These are phyloP conservation scores for Heritiera littoralis DNA, from an alignment of 345 rosid genomes.

Conservation along the genomic window DNA sequence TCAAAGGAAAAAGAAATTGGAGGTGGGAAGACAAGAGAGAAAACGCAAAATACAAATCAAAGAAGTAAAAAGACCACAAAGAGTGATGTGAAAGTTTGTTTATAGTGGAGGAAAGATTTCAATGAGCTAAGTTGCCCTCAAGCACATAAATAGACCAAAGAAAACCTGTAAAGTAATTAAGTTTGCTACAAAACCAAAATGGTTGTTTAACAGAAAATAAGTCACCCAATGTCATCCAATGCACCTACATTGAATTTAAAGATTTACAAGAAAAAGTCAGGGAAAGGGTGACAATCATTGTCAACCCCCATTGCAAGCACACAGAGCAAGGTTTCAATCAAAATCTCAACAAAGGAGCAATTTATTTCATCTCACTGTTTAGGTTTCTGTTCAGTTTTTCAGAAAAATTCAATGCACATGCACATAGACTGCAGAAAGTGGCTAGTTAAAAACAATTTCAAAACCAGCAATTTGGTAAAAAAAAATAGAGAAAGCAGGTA, in stretches of 20 bases:
- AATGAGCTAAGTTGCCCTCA: neutral
- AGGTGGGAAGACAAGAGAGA: neutral
- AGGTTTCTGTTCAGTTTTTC: neutral
- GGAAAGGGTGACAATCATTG: neutral
- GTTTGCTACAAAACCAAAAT: neutral
- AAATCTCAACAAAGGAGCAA: neutral
- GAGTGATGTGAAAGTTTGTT: neutral
- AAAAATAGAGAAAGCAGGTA: conserved; percentile 7
- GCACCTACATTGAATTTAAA: neutral
- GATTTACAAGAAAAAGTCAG: neutral
- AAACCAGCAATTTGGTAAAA: neutral
- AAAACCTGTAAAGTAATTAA: neutral
- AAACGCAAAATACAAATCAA: neutral
- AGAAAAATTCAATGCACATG: neutral
- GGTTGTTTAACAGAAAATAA: neutral
- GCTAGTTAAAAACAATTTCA: neutral
- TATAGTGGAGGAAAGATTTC: neutral
- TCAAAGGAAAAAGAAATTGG: neutral
- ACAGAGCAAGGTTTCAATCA: neutral
- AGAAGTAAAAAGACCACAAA: neutral
- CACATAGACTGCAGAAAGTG: neutral
- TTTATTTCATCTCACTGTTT: neutral
- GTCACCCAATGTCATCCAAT: neutral
- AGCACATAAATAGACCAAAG: neutral
- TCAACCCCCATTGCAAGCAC: neutral